Conservation (phyloP, 371 early-diverging fungal species). For the Mortierella sp. region DNA sequence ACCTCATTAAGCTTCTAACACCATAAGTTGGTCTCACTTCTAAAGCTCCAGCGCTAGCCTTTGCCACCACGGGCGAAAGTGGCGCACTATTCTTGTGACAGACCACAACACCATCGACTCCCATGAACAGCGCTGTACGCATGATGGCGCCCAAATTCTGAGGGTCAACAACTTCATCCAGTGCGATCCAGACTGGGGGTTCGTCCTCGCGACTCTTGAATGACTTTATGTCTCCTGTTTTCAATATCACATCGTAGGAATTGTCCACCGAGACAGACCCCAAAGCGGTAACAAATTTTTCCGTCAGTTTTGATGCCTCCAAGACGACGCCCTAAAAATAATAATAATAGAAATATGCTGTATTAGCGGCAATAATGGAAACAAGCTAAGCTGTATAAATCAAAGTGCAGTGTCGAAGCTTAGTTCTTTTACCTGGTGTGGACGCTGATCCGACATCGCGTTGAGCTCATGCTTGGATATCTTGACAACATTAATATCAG, state of each 20-base stretch:
- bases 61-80: slow-evolving; percentile 66
- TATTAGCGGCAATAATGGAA: neutral
- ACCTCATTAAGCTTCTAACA: slow-evolving; percentile 53
- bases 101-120: slow-evolving; percentile 68
- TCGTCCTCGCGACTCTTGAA: slow-evolving; percentile 27
- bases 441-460: slow-evolving; percentile 38
- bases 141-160: slow-evolving; percentile 77
- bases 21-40: slow-evolving; percentile 64
- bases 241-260: neutral
- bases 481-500: slow-evolving; percentile 21
- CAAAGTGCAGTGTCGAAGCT: neutral
- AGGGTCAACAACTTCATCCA: slow-evolving; percentile 72
- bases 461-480: slow-evolving; percentile 38
- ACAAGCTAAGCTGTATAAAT: neutral
- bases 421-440: slow-evolving; percentile 36
- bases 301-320: slow-evolving; percentile 34
- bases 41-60: slow-evolving; percentile 71
- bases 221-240: neutral
- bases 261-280: slow-evolving; percentile 22
- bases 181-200: slow-evolving; percentile 61
- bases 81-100: slow-evolving; percentile 58
- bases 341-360: neutral
- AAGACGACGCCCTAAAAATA: slow-evolving; percentile 40
- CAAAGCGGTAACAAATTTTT: slow-evolving; percentile 12
- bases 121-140: slow-evolving; percentile 69